Evolutionary conservation across 306 rosid species (phyloP).

Genomic region (Coriaria nepalensis): DNA sequence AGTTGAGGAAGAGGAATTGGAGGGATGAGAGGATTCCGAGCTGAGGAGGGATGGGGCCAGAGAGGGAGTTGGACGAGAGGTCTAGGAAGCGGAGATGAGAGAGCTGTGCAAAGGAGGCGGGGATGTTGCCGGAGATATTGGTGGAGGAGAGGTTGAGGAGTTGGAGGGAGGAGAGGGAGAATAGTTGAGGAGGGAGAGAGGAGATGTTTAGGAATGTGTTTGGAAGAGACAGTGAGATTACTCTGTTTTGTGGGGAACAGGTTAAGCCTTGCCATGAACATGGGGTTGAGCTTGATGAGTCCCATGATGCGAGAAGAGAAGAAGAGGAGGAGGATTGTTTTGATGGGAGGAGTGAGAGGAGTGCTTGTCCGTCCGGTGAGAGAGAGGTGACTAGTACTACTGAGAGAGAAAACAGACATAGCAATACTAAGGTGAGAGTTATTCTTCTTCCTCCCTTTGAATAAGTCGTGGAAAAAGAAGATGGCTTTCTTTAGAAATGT

Average conservation of each 20-base stretch:
- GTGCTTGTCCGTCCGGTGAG: conserved; percentile 68
- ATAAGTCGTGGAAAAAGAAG: too few relatives aligned
- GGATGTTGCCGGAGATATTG: conserved; percentile 62
- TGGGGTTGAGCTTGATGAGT: conserved; percentile 54
- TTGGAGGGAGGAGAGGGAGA: conserved; percentile 60
- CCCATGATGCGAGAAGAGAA: conserved; percentile 64
- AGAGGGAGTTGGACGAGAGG: conserved; percentile 45
- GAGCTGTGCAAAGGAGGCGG: conserved; percentile 56
- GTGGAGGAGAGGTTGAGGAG: conserved; percentile 84
- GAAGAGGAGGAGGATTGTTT: conserved; percentile 28
- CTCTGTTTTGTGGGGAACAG: conserved; percentile 74
- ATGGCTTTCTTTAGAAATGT: too few relatives aligned
- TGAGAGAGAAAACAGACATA: too few relatives aligned
- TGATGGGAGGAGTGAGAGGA: conserved; percentile 49
- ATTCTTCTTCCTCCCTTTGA: too few relatives aligned
- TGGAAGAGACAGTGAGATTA: conserved; percentile 65
- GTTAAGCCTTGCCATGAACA: conserved; percentile 83
- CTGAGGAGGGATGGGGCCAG: conserved; percentile 1
- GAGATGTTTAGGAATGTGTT: conserved; percentile 63
- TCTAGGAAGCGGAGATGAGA: conserved; percentile 57
- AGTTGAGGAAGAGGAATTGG: conserved; percentile 3
- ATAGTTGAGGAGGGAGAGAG: conserved; percentile 48
- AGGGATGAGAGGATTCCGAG: background rate
- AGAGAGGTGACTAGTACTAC: conserved; percentile 25
- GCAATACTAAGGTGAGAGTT: too few relatives aligned